Evolutionary conservation across 2,329 filamentous ascomycete species (phyloP).

Genomic region (Colletotrichum tanaceti): DNA sequence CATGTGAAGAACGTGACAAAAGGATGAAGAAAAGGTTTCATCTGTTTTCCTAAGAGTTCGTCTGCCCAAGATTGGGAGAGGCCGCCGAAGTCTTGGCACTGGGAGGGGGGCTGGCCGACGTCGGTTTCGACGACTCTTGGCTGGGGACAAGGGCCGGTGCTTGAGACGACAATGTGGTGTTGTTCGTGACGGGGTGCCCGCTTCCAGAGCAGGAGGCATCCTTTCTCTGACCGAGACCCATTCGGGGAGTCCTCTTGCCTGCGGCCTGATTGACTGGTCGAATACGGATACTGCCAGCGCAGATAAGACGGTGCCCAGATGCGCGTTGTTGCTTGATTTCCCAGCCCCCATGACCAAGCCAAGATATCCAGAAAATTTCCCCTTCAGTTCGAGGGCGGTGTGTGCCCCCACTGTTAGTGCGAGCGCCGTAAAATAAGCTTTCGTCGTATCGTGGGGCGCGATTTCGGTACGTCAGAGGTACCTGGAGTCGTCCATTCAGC

Average conservation of each 20-base stretch:
- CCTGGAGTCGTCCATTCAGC: background rate
- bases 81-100: constrained; percentile 3
- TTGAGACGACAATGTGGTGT: background rate
- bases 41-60: too few species aligned
- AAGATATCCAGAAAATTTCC: background rate
- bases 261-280: background rate
- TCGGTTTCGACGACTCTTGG: background rate
- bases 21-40: too few species aligned
- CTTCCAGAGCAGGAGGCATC: background rate
- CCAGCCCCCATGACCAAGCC: background rate
- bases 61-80: background rate
- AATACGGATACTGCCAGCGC: background rate
- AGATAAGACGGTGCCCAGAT: constrained; percentile 1
- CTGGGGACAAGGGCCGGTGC: background rate
- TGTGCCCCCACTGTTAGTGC: background rate
- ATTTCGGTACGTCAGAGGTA: background rate
- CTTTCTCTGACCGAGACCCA: background rate
- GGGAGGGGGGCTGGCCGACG: background rate
- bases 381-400: background rate
- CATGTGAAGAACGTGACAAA: too few species aligned
- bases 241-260: background rate
- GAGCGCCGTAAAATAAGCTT: constrained; percentile 11
- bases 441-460: background rate
- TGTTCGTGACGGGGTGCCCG: background rate
- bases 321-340: background rate